Evolutionary conservation across 768 basidiomycete species (phyloP), one percentile per base, ranked within the genome.

Genomic region (Agaricus sinodeliciosus): DNA sequence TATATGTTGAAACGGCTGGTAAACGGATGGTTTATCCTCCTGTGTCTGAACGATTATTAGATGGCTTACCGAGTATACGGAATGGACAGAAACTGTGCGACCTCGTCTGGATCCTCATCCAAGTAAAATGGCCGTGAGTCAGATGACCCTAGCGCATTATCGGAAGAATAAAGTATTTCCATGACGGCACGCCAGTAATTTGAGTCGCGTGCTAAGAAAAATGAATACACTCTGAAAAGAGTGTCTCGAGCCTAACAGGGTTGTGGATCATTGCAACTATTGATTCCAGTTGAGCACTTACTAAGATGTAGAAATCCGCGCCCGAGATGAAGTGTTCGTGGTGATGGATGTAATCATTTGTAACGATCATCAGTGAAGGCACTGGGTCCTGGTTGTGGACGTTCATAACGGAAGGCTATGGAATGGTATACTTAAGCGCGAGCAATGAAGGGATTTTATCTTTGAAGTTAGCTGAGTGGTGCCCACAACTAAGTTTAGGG

Each of bases 91-190:
- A 51, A 51, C 3, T n/a, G 13, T 5, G 42, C 43, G 3, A 51
- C 35, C n/a, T 51, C 43, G 3, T 44, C 34, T 9, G 50, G 42
- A 36, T 51, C 34, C 15, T 51, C 50, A 22, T 44, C 50, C 22
- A 51, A 6, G 25, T 35, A 18, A 8, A 44, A 22, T n/a, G 50
- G 42, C 8, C 7, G 22, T 0, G 18, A 9, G 12, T 25, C 34
- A n/a, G 43, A 22, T 4, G 34, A 44, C 2, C 50, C 50, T 16
- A 41, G 35, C n/a, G 11, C 19, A 36, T 44, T 34, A 1, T n/a
- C 43, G 1, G 19, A n/a, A 8, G 35, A 36, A 11, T 34, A 16
- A 9, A 26, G 8, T 3, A 2, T 13, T 4, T 27, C n/a, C 19
- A 48, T 12, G 2, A 7, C 9, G 5, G 13, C 3, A 0, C 25